Conservation (phyloP, 2,329 filamentous ascomycete genomes). For the Seiridium unicorne region DNA sequence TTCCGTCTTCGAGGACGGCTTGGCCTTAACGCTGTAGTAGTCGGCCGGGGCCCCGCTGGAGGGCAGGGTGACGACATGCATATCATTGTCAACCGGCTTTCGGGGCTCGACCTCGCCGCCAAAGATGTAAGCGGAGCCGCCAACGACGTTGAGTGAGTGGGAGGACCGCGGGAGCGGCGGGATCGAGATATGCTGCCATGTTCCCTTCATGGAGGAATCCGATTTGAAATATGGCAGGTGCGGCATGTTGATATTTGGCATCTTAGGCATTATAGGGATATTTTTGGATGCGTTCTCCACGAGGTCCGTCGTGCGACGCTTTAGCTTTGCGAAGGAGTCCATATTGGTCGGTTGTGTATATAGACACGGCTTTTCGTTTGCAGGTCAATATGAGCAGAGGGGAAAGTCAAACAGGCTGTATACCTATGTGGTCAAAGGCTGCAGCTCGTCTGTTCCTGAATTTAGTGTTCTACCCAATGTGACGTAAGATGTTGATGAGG, state of each 20-base stretch:
- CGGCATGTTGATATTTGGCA: slow-evolving; percentile 15
- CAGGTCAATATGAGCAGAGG: neutral
- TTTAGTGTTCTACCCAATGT: neutral
- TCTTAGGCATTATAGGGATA: slow-evolving; percentile 20
- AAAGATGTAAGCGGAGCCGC: slow-evolving; percentile 62
- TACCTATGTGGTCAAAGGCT: neutral
- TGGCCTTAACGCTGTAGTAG: slow-evolving; percentile 56
- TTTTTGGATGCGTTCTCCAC: slow-evolving; percentile 48
- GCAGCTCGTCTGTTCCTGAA: neutral
- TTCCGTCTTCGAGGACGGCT: slow-evolving; percentile 30
- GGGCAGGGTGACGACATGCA: slow-evolving; percentile 65
- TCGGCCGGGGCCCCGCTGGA: slow-evolving; percentile 57
- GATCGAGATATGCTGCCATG: slow-evolving; percentile 58
- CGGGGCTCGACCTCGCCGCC: slow-evolving; percentile 70
- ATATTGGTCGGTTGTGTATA: slow-evolving; percentile 26
- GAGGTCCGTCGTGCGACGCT: slow-evolving; percentile 54
- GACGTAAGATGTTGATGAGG: slow-evolving; percentile 5
- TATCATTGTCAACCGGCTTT: slow-evolving; percentile 68
- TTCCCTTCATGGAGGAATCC: slow-evolving; percentile 43
- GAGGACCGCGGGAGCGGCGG: slow-evolving; percentile 68
- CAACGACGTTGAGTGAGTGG: slow-evolving; percentile 64
- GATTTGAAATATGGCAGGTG: slow-evolving; percentile 13
- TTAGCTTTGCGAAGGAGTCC: slow-evolving; percentile 53
- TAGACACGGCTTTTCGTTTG: neutral
- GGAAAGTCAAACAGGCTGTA: neutral